These are phyloP conservation scores for Lactarius psammicola DNA, from an alignment of 768 basidiomycete species.

Conservation along the genomic window DNA sequence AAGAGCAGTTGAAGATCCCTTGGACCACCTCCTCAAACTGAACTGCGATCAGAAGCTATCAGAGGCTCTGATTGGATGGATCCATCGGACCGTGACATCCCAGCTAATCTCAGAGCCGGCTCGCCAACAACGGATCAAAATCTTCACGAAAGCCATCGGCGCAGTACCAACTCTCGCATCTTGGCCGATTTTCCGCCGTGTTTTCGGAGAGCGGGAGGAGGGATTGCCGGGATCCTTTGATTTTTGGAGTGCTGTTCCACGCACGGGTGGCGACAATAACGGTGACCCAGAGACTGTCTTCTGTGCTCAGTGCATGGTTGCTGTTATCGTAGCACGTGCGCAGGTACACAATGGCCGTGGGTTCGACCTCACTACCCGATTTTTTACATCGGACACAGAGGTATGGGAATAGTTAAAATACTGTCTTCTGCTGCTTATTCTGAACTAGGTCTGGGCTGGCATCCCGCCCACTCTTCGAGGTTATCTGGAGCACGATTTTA, in stretches of 20 bases:
- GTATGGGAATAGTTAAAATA: background rate
- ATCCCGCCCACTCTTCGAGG: background rate
- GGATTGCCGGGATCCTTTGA: background rate
- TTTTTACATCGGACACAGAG: background rate
- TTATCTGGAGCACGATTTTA: background rate
- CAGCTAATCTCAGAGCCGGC: background rate
- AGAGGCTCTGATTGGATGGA: background rate
- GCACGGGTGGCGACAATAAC: background rate
- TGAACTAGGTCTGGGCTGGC: background rate
- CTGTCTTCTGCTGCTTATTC: background rate
- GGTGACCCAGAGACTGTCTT: background rate
- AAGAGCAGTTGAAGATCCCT: background rate
- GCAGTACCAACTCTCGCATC: background rate
- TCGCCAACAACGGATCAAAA: background rate
- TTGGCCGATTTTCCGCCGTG: background rate
- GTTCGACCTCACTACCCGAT: background rate
- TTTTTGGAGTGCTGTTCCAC: background rate
- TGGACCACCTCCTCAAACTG: background rate
- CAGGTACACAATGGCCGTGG: background rate
- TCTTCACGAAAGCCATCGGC: background rate
- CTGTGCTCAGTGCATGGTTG: slow-evolving; percentile 4
- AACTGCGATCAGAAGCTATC: background rate
- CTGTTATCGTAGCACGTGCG: background rate
- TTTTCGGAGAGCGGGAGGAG: background rate
- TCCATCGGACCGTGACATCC: background rate